These are phyloP conservation scores for Ephemerocybe angulata DNA, from an alignment of 768 basidiomycete species.

Conservation along the genomic window DNA sequence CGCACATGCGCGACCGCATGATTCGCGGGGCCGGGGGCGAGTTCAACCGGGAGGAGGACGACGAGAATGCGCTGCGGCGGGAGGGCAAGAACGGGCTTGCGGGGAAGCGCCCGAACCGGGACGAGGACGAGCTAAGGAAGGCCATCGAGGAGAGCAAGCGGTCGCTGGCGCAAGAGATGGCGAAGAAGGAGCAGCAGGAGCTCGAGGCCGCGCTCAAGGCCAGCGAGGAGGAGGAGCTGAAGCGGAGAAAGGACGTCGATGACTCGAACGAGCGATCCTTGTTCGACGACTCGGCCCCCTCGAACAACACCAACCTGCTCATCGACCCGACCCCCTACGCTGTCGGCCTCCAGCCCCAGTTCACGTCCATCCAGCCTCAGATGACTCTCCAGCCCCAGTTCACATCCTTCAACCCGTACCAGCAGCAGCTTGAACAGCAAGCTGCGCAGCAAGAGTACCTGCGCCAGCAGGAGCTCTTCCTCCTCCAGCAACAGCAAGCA, in stretches of 20 bases:
- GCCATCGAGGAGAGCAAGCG: conserved; percentile 92
- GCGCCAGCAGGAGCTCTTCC: conserved; percentile 69
- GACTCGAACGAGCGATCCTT: conserved; percentile 69
- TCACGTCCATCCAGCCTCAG: conserved; percentile 65
- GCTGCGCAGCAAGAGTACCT: conserved; percentile 77
- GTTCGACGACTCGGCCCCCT: conserved; percentile 72
- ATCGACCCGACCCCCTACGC: conserved; percentile 59
- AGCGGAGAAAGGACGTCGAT: conserved; percentile 64
- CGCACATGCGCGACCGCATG: conserved; percentile 95
- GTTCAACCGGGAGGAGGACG: conserved; percentile 30
- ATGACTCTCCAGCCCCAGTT: conserved; percentile 79
- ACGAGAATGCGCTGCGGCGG: conserved; percentile 44
- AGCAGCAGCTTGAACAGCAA: conserved; percentile 91
- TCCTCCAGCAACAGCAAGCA: conserved; percentile 49
- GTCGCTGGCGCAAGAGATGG: conserved; percentile 65
- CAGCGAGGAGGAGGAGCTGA: conserved; percentile 88
- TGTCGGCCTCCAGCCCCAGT: conserved; percentile 53
- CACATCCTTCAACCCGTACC: conserved; percentile 91
- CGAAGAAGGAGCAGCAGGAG: conserved; percentile 76
- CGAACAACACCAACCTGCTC: conserved; percentile 53
- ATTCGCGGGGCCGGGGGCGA: conserved; percentile 51
- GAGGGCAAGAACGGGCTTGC: conserved; percentile 18
- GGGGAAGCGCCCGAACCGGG: conserved; percentile 37
- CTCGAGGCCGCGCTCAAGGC: conserved; percentile 76
- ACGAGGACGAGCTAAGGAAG: conserved; percentile 78